Conservation (phyloP, 2,329 filamentous ascomycete species). For the Sarocladium strictum region DNA sequence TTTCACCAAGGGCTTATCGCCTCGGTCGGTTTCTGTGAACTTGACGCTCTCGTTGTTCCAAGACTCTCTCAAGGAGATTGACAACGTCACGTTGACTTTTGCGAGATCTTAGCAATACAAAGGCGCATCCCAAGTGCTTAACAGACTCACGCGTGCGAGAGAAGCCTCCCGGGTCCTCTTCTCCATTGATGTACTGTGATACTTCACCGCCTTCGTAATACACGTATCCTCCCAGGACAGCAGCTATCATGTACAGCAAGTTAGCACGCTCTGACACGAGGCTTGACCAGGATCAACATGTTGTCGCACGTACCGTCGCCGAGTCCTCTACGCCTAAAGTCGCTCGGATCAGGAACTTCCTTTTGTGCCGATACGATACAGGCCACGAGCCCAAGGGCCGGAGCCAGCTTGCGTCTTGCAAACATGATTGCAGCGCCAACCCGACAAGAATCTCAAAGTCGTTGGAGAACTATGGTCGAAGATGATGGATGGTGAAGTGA, state of each 20-base stretch:
- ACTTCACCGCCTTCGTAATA: background rate
- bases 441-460: no score
- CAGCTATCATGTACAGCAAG: background rate
- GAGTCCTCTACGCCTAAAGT: background rate
- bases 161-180: background rate
- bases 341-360: background rate
- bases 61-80: background rate
- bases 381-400: background rate
- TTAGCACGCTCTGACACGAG: background rate
- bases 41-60: background rate
- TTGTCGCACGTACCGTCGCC: background rate
- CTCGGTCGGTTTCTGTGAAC: background rate
- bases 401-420: background rate
- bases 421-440: background rate
- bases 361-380: background rate
- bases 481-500: no score
- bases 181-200: background rate
- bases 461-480: no score
- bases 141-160: background rate
- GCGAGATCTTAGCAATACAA: background rate
- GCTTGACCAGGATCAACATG: background rate
- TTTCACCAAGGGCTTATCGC: background rate
- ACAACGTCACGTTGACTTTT: background rate
- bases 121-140: background rate
- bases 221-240: background rate